Base-by-base conservation (phyloP, 192 early-diverging fungal species). In the Allomyces arbusculus region DNA sequence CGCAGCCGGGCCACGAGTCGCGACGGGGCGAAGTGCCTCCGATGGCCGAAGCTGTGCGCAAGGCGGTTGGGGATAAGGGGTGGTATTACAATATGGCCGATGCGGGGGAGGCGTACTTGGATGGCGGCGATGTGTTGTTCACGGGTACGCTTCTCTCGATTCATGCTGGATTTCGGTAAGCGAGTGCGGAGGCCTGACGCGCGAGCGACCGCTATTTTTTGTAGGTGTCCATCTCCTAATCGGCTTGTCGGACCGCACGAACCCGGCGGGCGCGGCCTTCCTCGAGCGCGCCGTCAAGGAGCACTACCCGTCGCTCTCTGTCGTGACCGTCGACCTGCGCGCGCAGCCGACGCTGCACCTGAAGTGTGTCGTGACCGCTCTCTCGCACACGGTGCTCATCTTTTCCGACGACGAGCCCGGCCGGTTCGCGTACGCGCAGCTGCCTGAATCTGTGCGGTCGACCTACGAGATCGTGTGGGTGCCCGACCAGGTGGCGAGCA, bases 71-170 rank as follows among this genome's bases (percentile, higher is more conserved):
- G 44, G 64, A 26, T 12, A 50, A 33, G 12, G 61, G 62, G n/a
- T 65, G 8, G 8, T 50, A 72, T 25, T 61, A 45, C 25, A 61
- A 62, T 44, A 77, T 77, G 75, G 61, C 61, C 26, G 33, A 40
- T 40, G 33, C 33, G 33, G 62, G 65, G n/a, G 40, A 44, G 19
- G 61, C 33, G 25, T 44, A 61, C 24, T 63, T 77, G 44, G 75
- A 77, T 62, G 75, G 75, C 9, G 75, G 73, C 1, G 75, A 77
- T 64, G 73, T 74, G 43, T 61, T 77, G 24, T 70, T 67, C 24
- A 64, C 69, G 43, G 68, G 66, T 23, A 20, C 50, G 20, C 1
- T 4, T 20, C 9, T 9, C 20, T 58, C 20, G 33, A 40, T 58
- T 58, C 20, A 16, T 58, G 50, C 1, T 58, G 20, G 20, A 20